Evolutionary conservation across 1,284 basidiomycete species (phyloP).

Genomic region (Coriolopsis trogii): DNA sequence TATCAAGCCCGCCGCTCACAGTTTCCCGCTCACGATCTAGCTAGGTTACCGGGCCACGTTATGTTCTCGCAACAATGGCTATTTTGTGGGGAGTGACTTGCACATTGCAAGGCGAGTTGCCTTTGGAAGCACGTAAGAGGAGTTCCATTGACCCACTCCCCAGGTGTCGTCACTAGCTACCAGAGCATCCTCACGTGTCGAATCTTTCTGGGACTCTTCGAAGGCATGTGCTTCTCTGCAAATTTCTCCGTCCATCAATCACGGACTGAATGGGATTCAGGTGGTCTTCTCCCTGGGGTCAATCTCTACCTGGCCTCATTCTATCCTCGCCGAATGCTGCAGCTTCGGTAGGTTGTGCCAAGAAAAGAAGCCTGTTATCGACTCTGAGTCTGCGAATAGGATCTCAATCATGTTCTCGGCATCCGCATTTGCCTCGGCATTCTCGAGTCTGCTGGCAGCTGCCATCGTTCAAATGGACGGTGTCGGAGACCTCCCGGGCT

Average conservation of each 20-base stretch:
- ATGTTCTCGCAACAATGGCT: slow-evolving; percentile 58
- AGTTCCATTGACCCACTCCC: not conserved
- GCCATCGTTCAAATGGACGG: slow-evolving; percentile 57
- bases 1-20: not conserved
- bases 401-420: slow-evolving; percentile 59
- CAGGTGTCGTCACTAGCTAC: slow-evolving; percentile 58
- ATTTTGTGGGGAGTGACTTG: slow-evolving; percentile 57
- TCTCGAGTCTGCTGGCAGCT: slow-evolving; percentile 62
- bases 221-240: slow-evolving; percentile 42
- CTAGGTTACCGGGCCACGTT: slow-evolving; percentile 57
- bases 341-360: slow-evolving; percentile 49
- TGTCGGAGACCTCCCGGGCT: slow-evolving; percentile 49
- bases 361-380: not conserved
- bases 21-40: not conserved
- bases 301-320: slow-evolving; percentile 59
- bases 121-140: not conserved
- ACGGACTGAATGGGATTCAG: slow-evolving; percentile 28
- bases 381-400: slow-evolving; percentile 28
- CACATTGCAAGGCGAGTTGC: slow-evolving; percentile 49
- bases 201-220: slow-evolving; percentile 67
- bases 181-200: slow-evolving; percentile 56
- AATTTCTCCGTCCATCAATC: not conserved
- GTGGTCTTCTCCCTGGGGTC: slow-evolving; percentile 62
- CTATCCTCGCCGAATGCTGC: slow-evolving; percentile 59
- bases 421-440: slow-evolving; percentile 57